Percentiles rank a stretch among this genome's conserved stretches.
phyloP scores from a whole-genome alignment of 352 stramenopile species.

The Globisporangium spinosum region DNA sequence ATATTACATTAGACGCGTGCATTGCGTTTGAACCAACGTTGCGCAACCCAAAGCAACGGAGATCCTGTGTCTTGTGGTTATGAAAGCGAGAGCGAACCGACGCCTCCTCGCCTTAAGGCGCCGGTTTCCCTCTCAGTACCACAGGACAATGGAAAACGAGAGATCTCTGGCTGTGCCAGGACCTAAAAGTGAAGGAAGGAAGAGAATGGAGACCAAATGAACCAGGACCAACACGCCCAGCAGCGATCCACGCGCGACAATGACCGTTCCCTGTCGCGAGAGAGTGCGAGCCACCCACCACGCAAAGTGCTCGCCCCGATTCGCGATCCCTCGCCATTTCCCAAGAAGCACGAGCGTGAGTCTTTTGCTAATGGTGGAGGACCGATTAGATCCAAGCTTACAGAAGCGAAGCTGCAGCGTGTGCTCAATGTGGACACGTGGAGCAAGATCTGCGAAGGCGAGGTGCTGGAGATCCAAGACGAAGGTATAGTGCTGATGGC shows the following conservation, averaged over 20 bases:
- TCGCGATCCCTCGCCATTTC: background rate
- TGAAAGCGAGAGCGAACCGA: background rate
- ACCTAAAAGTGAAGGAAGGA: background rate
- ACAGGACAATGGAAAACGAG: background rate
- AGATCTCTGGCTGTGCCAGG: background rate
- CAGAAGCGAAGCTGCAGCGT: background rate
- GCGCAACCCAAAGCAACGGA: background rate
- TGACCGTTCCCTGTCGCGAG: background rate
- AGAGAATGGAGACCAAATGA: background rate
- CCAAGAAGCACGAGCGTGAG: background rate
- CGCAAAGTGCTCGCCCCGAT: background rate
- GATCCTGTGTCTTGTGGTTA: background rate
- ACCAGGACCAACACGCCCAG: background rate
- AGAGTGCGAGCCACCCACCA: background rate
- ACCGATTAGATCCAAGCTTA: background rate
- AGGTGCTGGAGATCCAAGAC: conserved; percentile 14
- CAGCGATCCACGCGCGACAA: background rate
- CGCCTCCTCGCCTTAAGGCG: background rate
- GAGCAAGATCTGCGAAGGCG: conserved; percentile 23
- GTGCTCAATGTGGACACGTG: conserved; percentile 23
- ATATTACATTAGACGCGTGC: background rate
- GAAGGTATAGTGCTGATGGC: conserved; percentile 2
- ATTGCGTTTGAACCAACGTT: background rate
- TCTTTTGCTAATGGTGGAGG: background rate
- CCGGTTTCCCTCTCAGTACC: background rate